Conservation (phyloP, 202 grass and related monocot genomes). For the Hordeum pubiflorum region DNA sequence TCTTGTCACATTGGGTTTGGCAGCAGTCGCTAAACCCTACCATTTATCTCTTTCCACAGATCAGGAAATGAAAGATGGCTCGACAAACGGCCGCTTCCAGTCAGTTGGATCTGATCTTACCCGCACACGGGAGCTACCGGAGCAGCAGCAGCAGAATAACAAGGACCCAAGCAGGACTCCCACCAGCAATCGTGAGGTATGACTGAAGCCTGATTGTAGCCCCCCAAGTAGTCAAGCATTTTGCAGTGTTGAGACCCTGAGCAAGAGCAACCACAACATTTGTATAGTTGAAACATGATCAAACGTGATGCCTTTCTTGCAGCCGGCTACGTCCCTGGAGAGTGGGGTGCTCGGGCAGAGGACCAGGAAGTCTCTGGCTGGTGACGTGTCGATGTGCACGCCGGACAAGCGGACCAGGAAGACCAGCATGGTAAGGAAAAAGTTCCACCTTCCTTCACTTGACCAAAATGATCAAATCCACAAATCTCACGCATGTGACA, state of each 20-base stretch:
- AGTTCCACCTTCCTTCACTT: neutral
- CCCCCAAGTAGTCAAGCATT: neutral
- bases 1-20: neutral
- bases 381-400: constrained; percentile 29
- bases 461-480: neutral
- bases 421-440: constrained; percentile 62
- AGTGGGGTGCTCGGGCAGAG: constrained; percentile 68
- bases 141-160: constrained; percentile 41
- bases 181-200: constrained; percentile 56
- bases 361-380: constrained; percentile 21
- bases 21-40: neutral
- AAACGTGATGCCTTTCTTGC: neutral
- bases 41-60: constrained; percentile 21
- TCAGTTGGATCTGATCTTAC: constrained; percentile 89
- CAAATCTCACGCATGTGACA: neutral
- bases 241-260: neutral
- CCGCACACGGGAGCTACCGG: constrained; percentile 50
- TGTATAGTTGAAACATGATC: neutral
- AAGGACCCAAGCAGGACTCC: constrained; percentile 48
- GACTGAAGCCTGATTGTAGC: neutral
- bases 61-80: constrained; percentile 56
- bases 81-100: constrained; percentile 73
- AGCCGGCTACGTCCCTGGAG: constrained; percentile 55
- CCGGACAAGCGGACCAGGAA: constrained; percentile 71
- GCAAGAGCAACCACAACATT: neutral